Evolutionary conservation across 352 stramenopile genomes (phyloP), one percentile per base, ranked within the genome.

Genomic region (Elongisporangium prolatum): DNA sequence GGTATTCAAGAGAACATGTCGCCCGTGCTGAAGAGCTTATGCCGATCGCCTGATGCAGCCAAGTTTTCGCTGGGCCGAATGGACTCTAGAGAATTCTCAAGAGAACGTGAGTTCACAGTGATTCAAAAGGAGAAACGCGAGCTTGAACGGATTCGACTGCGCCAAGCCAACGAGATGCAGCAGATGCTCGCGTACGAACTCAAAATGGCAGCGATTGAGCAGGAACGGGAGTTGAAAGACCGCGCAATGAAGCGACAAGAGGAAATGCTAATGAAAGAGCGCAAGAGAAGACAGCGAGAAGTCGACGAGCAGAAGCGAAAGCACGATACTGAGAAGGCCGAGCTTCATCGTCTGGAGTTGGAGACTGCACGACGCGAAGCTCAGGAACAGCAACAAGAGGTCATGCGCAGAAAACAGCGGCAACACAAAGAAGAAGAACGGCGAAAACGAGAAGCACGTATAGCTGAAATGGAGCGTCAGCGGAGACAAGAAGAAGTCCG

Each of bases 141-240:
- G 38, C 59, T 93, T 1, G 80, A 89, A 52, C 73, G 80, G n/a
- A 91, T 93, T 21, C 74, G 79, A 54, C 71, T 74, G 18, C 84
- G 84, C 0, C 84, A 91, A 59, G 65, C 75, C 0, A 59, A 77
- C 1, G 84, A 91, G 40, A 77, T 91, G 72, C 81, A 93, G 63
- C 81, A 91, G 47, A 69, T 91, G 64, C 59, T 91, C 0, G 61
- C 66, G 13, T 88, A 88, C 57, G 84, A 93, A 52, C 64, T 89
- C 24, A 80, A 77, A 24, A 86, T 81, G 72, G 67, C 69, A 0
- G 75, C 85, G 48, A 59, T 87, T 1, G 63, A 86, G 34, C 64
- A 69, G 21, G 78, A 90, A 49, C 75, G 72, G 2, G 75, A 84
- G 21, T 64, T 59, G 7, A 77, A 81, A 48, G 80, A 91, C 16